Evolutionary conservation across 345 rosid species (phyloP).

Genomic region (Populus alba): DNA sequence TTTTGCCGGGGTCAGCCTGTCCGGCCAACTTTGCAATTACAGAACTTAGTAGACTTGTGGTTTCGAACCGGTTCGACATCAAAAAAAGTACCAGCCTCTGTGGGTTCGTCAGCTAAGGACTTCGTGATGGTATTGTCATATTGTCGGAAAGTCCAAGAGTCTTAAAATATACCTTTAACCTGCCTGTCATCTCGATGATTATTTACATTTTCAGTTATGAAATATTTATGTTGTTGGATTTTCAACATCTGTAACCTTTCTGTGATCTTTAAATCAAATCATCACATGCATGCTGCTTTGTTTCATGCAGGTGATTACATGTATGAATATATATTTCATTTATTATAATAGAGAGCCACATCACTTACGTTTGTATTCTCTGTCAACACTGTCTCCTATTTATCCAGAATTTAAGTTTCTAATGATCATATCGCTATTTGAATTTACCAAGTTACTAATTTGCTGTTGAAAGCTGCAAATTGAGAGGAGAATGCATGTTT

Average conservation of each 20-base stretch:
- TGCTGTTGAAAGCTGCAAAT: neutral
- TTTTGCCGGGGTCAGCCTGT: conserved; percentile 74
- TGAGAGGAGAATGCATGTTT: neutral
- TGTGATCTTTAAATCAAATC: neutral
- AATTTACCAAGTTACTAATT: neutral
- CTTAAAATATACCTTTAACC: neutral
- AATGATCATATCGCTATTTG: neutral
- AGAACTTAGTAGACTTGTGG: conserved; percentile 69
- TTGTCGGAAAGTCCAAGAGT: conserved; percentile 46
- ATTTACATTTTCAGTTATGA: neutral
- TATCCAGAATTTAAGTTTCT: neutral
- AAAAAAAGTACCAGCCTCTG: conserved; percentile 41
- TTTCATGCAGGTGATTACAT: conserved; percentile 2
- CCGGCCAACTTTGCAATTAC: conserved; percentile 51
- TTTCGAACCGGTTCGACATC: conserved; percentile 47
- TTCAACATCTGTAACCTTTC: neutral
- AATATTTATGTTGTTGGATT: conserved; percentile 1
- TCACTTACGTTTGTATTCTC: neutral
- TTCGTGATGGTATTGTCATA: conserved; percentile 74
- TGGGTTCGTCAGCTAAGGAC: conserved; percentile 82
- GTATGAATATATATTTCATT: neutral
- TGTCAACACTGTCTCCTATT: neutral
- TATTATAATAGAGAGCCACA: neutral
- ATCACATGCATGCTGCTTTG: neutral
- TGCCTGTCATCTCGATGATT: neutral